Percentiles rank a stretch among this genome's conserved stretches.
phyloP scores from a whole-genome alignment of 495 filamentous ascomycete species.

The Viridothelium virens region DNA sequence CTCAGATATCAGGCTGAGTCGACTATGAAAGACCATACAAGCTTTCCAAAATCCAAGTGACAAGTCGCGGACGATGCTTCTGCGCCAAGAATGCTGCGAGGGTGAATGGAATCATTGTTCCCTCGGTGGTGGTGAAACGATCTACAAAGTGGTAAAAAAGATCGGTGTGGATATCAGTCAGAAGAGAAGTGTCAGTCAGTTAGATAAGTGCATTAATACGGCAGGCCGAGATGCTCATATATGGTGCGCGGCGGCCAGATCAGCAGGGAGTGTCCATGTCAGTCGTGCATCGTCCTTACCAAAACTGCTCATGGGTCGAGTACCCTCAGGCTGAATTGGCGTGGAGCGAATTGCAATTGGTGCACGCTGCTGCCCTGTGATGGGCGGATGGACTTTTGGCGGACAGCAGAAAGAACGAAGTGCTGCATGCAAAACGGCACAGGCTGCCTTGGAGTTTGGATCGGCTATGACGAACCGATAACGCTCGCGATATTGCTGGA shows the following conservation, averaged over 20 bases:
- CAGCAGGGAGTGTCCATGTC: slow-evolving; percentile 11
- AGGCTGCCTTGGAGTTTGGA: slow-evolving; percentile 10
- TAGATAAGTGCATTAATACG: slow-evolving; percentile 11
- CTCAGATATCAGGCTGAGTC: slow-evolving; percentile 5
- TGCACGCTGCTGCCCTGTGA: not conserved
- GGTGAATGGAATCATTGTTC: slow-evolving; percentile 3
- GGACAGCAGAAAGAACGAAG: not conserved
- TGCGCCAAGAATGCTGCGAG: slow-evolving; percentile 4
- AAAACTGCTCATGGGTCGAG: not conserved
- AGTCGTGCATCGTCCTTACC: slow-evolving; percentile 10
- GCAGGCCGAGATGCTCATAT: not conserved
- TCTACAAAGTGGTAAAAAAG: not conserved
- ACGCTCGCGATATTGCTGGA: slow-evolving; percentile 11
- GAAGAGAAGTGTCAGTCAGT: not conserved
- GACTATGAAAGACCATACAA: slow-evolving; percentile 4
- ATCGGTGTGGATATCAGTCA: not conserved
- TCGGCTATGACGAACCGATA: slow-evolving; percentile 12
- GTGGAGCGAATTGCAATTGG: not conserved
- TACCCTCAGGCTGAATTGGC: slow-evolving; percentile 5
- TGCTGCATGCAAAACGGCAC: slow-evolving; percentile 7
- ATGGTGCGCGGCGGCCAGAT: not conserved
- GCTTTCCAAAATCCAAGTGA: not conserved
- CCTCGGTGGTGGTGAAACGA: not conserved
- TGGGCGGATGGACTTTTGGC: not conserved
- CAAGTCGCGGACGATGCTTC: not conserved